Evolutionary conservation across 192 early-diverging fungal species (phyloP), one percentile per base, ranked within the genome.

Genomic region (Spizellomyces punctatus): DNA sequence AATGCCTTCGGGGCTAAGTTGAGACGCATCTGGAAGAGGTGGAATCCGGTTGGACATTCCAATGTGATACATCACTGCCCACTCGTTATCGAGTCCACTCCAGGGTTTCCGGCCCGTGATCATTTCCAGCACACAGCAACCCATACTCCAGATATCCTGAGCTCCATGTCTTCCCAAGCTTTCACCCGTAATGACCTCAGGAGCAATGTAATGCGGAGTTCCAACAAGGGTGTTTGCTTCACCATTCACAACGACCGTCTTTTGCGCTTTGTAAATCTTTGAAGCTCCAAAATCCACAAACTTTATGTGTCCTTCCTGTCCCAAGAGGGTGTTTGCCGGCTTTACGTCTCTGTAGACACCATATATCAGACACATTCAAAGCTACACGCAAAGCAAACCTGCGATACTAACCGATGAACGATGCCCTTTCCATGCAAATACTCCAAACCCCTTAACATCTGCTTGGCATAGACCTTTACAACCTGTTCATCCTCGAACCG

Each of bases 101-200:
- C 95, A 96, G 3, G 95, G 93, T 47, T 80, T 79, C 44, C 85
- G 78, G n/a, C 95, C 95, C 0, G 93, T 95, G 4, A 92, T 83
- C 93, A 97, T 94, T 73, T 95, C 94, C 44, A 95, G 79, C 12
- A 97, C 82, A 71, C 93, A 94, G 71, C 95, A 97, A 10, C 93
- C 95, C 55, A 96, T 73, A 6, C 92, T 89, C 94, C 94, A 97
- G 41, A 97, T 94, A 69, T 97, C 95, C 86, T 93, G 93, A 27
- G 93, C 89, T 43, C 90, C 91, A 64, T 90, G 89, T 8, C 88
- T 82, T 16, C 90, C 90, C 55, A 86, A 82, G 54, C 88, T 86
- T 66, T 89, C 88, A 46, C 91, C 90, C 27, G 89, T 89, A 69
- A 95, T 95, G 19, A 95, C 88, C 81, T 95, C 94, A 5, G 77